Evolutionary conservation across 139 green algal genomes (phyloP), one percentile per base, ranked within the genome.

Genomic region (Chlamydomonas applanata): DNA sequence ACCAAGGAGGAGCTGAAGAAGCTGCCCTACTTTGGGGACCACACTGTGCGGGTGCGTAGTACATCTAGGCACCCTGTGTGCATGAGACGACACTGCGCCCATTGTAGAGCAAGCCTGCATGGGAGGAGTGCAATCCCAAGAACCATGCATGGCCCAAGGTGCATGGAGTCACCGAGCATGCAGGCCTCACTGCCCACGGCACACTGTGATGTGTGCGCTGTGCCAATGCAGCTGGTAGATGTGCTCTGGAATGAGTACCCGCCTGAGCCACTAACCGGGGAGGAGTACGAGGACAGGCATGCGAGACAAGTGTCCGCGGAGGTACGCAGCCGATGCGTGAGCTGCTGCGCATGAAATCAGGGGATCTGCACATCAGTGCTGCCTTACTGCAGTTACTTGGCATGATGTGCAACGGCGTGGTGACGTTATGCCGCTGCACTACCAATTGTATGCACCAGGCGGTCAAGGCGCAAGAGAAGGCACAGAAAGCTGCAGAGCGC

Each of bases 1-100:
- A 66, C 24, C 25, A 35, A 22, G 25, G 59, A 66, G 59, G 59
- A 66, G 59, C 59, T 66, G 59, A 29, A 66, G 59, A 66, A 66
- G 59, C 59, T 66, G 24, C 11, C 59, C 2, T 66, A 66, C 59
- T 29, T 66, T 29, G 59, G 59, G n/a, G n/a, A 34, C 24, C n/a
- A 40, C n/a, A 66, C 59, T 36, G 59, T 30, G 30, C 29, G 30
- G 59, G 53, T 62, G 20, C 24, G 53, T 62, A 4, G 22, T 11
- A 14, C 24, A n/a, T n/a, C n/a, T n/a, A n/a, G n/a, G n/a, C n/a
- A n/a, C n/a, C n/a, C n/a, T n/a, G n/a, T n/a, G n/a, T n/a, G n/a
- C n/a, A n/a, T n/a, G n/a, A n/a, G n/a, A n/a, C n/a, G n/a, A n/a
- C n/a, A n/a, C n/a, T n/a, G n/a, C n/a, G n/a, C n/a, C n/a, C n/a